Base-by-base conservation (phyloP, 768 basidiomycete species). In the Tylopilus plumbeoviolaceoides region DNA sequence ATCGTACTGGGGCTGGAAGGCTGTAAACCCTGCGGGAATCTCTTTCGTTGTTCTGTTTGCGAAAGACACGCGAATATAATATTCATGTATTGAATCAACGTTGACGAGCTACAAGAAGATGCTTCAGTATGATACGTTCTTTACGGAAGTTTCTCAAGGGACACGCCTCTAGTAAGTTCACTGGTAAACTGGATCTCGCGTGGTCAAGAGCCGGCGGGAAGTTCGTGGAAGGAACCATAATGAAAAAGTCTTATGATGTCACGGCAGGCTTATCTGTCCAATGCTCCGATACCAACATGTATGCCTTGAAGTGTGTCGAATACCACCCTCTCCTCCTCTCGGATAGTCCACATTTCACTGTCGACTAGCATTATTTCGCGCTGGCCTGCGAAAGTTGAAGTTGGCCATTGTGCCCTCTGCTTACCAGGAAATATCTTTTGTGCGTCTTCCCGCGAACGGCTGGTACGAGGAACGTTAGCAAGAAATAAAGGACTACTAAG, bases 171-270 rank as follows among this genome's bases (percentile, higher is more conserved):
- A 9, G 17, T 8, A 10, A 8, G 7, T 21, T 14, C 10, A 14
- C 2, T 9, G 12, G 20, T 6, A 15, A 7, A 33, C 31, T 12
- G 12, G 31, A 33, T 11, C 12, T 12, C 14, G 14, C 1, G 14
- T 28, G 14, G 11, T 65, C 52, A 25, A 56, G 17, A 2, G 45
- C 51, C 2, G 54, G 58, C 23, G 63, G 63, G 17, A 60, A 56
- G 36, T 62, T 65, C 10, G 63, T 64, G 23, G 56, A 57, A 4
- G 58, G 63, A 27, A 65, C 54, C 3, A 62, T 50, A 18, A 65
- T 20, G 14, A 39, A 21, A 46, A 64, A 63, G 7, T 51, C 48
- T 44, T 7, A 54, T 20, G 28, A 51, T 27, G 11, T 52, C 45
- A 17, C 30, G 44, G 12, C 31, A 33, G 12, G 31, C 9, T 33